Evolutionary conservation across 2,329 filamentous ascomycete species (phyloP).

Genomic region (Geosmithia morbida): DNA sequence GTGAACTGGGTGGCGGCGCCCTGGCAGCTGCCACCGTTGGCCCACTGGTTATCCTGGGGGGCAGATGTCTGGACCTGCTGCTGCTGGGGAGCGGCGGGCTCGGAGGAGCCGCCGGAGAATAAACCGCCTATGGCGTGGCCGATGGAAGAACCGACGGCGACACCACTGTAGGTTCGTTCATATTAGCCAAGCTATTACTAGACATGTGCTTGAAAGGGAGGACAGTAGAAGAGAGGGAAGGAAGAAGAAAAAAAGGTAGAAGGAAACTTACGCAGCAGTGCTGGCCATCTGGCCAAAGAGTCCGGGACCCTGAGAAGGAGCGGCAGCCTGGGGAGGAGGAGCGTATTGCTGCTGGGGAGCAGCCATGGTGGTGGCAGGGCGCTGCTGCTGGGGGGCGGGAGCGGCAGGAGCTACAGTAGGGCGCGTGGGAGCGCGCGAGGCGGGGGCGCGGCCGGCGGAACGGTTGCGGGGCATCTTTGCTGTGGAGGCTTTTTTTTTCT

Average conservation of each 20-base stretch:
- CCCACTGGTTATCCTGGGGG: constrained; percentile 28
- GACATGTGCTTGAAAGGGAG: too few species aligned
- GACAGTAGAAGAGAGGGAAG: neutral
- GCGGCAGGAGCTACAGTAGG: constrained; percentile 48
- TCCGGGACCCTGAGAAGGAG: constrained; percentile 56
- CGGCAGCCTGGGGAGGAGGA: constrained; percentile 34
- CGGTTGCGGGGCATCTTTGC: constrained; percentile 61
- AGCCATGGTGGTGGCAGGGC: constrained; percentile 57
- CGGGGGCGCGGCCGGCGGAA: constrained; percentile 39
- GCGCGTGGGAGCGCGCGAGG: constrained; percentile 44
- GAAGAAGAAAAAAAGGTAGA: neutral
- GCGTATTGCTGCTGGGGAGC: constrained; percentile 28
- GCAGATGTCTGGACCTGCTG: constrained; percentile 25
- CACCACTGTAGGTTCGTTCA: constrained; percentile 58
- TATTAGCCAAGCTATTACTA: too few species aligned
- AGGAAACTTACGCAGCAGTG: constrained; percentile 82
- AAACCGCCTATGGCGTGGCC: constrained; percentile 87
- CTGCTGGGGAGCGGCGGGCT: constrained; percentile 30
- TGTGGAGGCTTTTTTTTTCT: too few species aligned
- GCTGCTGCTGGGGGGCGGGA: constrained; percentile 45
- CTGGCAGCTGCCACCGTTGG: constrained; percentile 52
- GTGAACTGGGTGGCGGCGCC: constrained; percentile 75
- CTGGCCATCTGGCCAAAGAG: constrained; percentile 95
- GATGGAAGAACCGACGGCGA: constrained; percentile 88
- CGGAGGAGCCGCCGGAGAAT: constrained; percentile 62